phyloP scores from a whole-genome alignment of 139 green algal genomes.

The Coelastrella sp. region DNA sequence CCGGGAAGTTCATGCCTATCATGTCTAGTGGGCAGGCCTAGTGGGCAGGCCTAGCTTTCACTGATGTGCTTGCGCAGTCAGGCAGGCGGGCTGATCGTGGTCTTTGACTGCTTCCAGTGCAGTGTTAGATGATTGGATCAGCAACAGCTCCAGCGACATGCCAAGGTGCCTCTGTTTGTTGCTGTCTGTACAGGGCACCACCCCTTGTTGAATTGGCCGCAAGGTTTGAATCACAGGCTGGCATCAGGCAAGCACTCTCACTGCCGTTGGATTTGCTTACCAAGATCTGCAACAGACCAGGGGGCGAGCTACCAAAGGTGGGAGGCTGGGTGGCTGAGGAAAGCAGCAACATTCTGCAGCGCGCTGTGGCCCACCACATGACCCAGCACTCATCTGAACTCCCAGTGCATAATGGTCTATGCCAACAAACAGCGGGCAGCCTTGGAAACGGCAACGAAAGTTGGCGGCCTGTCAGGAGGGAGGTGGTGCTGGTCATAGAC shows the following conservation, averaged over 20 bases:
- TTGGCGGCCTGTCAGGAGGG: neutral
- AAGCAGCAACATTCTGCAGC: neutral
- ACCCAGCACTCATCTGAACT: neutral
- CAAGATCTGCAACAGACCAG: neutral
- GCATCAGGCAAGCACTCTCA: neutral
- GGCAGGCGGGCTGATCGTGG: no score
- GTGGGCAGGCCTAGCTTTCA: no score
- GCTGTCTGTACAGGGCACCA: neutral
- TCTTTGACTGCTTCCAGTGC: no score
- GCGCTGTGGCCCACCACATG: neutral
- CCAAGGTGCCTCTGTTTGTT: neutral
- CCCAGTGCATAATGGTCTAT: neutral
- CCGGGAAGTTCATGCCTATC: no score
- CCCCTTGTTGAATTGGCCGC: neutral
- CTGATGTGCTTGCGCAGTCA: no score
- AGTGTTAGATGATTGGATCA: neutral
- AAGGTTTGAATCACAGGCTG: neutral
- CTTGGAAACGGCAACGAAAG: no score
- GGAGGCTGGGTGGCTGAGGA: neutral
- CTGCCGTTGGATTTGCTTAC: neutral
- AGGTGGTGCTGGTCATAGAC: neutral
- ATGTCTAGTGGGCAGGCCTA: no score
- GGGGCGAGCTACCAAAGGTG: neutral
- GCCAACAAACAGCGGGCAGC: neutral
- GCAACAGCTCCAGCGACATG: neutral